phyloP scores from a whole-genome alignment of 805 yeast genomes.

The Lipomyces spencermartinsiae region DNA sequence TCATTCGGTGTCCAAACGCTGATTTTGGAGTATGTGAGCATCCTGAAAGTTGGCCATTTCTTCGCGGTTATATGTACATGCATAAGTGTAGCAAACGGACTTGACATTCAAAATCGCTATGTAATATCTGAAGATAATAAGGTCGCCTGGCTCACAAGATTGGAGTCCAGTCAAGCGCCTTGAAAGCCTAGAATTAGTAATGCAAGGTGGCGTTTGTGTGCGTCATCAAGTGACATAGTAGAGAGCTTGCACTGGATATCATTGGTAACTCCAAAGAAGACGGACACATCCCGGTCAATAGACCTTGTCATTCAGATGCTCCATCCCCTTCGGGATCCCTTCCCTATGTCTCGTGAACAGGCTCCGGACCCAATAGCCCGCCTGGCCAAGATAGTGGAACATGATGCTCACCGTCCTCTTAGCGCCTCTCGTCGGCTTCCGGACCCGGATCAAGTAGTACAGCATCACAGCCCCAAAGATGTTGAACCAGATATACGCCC shows the following conservation, averaged over 20 bases:
- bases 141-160: no score
- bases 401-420: constrained; percentile 3
- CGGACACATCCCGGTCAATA: not conserved
- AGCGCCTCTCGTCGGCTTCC: constrained; percentile 1
- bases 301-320: not conserved
- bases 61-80: no score
- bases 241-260: not conserved
- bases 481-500: constrained; percentile 53
- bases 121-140: no score
- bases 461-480: constrained; percentile 51
- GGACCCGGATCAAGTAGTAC: constrained; percentile 8
- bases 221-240: not conserved
- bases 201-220: not conserved
- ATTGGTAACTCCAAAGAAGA: not conserved
- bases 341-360: constrained; percentile 9
- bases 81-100: no score
- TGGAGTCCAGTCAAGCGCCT: no score
- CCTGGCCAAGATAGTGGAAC: constrained; percentile 3
- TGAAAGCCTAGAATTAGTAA: no score
- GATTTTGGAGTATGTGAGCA: no score
- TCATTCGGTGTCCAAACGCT: no score
- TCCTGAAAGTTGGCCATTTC: no score
- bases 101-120: no score
- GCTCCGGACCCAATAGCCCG: constrained; percentile 7
- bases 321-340: constrained; percentile 3